phyloP scores from a whole-genome alignment of 2,329 filamentous ascomycete species.

The Trichoderma cornu-damae region DNA sequence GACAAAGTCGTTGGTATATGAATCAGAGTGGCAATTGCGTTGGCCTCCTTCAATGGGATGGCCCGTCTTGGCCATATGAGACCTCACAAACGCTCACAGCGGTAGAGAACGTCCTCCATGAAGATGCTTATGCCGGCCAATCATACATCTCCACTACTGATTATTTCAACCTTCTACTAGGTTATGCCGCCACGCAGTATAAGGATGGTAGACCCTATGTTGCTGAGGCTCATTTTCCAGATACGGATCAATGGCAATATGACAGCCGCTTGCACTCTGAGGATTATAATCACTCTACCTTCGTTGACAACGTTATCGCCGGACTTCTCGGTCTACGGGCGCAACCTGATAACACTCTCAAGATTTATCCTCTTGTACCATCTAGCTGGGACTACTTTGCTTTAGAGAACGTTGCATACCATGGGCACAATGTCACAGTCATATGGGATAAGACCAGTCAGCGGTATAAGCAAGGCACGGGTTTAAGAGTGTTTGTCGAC shows the following conservation, averaged over 20 bases:
- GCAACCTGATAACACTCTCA: neutral
- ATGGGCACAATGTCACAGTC: neutral
- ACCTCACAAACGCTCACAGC: neutral
- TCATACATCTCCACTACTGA: neutral
- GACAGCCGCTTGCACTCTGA: neutral
- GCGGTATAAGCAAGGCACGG: neutral
- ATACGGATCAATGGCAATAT: neutral
- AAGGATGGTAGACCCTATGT: neutral
- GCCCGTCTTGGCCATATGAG: neutral
- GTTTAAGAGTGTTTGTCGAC: neutral
- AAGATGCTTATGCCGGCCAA: neutral
- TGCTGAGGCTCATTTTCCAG: neutral
- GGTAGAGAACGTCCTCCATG: neutral
- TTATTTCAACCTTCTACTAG: neutral
- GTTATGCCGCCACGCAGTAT: neutral
- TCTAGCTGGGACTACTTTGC: neutral
- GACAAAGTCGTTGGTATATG: neutral
- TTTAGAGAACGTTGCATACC: neutral
- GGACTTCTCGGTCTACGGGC: neutral
- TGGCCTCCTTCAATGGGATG: conserved; percentile 4
- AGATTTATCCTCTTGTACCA: neutral
- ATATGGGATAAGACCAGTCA: neutral
- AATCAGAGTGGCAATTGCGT: neutral
- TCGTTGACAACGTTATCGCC: neutral
- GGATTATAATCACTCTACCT: neutral